A percentile compares a stretch with the other conserved stretches of the same genome.
These are phyloP conservation scores for Sphaerulina vaccinii DNA, from an alignment of 2,329 filamentous ascomycete species.

Conservation along the genomic window DNA sequence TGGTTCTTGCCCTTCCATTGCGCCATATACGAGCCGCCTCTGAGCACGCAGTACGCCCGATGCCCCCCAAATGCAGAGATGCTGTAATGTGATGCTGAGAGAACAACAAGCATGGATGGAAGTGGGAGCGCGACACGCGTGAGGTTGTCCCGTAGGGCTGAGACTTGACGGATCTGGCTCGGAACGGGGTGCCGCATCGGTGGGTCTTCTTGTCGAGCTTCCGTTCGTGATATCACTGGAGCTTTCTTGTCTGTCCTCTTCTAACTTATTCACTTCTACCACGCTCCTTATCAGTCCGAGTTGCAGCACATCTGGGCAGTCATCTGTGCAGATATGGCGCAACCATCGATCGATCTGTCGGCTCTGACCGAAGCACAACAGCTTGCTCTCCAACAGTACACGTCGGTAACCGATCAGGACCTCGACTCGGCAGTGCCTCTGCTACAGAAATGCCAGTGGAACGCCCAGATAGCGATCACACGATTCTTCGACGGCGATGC, in stretches of 20 bases:
- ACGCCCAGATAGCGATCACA: constrained; percentile 91
- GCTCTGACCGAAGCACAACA: constrained; percentile 77
- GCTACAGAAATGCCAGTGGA: constrained; percentile 88
- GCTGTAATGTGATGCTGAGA: neutral
- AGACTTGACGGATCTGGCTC: no score
- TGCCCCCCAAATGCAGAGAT: neutral
- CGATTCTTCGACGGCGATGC: constrained; percentile 98
- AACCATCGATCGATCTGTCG: constrained; percentile 54
- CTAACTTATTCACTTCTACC: neutral
- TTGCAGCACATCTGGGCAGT: neutral
- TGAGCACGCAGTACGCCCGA: neutral
- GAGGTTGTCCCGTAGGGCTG: neutral
- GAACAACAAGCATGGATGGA: neutral
- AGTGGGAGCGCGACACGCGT: neutral
- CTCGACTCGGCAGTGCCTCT: constrained; percentile 72
- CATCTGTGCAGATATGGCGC: neutral
- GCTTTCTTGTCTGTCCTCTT: constrained; percentile 1
- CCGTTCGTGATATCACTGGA: neutral
- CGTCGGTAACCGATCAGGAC: constrained; percentile 81
- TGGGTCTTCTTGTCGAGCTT: neutral
- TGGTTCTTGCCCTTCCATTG: constrained; percentile 1
- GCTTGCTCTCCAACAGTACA: constrained; percentile 82
- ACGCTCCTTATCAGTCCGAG: neutral
- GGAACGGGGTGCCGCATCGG: neutral
- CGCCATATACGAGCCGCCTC: neutral